Evolutionary conservation across 2,329 filamentous ascomycete species (phyloP).

Genomic region (Fusarium nisikadoi): DNA sequence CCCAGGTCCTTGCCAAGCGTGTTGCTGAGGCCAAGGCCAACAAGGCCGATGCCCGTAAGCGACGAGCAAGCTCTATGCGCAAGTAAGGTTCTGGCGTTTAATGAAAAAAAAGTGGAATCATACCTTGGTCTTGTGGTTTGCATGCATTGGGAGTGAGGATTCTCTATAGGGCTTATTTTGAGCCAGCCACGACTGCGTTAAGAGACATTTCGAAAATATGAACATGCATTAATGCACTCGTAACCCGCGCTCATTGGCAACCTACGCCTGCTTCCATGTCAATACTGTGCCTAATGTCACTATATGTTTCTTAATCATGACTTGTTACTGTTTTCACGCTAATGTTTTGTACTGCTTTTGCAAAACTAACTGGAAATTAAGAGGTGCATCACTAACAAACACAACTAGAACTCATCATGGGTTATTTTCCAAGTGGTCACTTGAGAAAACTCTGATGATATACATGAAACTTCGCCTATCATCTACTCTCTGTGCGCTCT

Average conservation of each 20-base stretch:
- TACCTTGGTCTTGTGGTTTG: constrained; percentile 54
- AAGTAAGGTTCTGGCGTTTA: constrained; percentile 70
- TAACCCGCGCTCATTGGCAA: constrained; percentile 32
- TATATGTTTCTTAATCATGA: not conserved
- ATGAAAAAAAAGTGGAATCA: constrained; percentile 50
- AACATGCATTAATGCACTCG: constrained; percentile 48
- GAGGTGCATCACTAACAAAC: not conserved
- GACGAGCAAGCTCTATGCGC: constrained; percentile 93
- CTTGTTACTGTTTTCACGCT: not conserved
- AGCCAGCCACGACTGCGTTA: constrained; percentile 52
- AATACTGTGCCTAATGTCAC: not conserved
- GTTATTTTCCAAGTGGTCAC: constrained; percentile 14
- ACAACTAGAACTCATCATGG: not conserved
- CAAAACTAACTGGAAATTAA: not conserved
- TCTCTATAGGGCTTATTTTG: constrained; percentile 47
- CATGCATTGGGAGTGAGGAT: constrained; percentile 56
- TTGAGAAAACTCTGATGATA: constrained; percentile 16
- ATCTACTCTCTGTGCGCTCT: constrained; percentile 16
- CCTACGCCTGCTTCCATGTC: constrained; percentile 9
- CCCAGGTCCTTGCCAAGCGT: constrained; percentile 95
- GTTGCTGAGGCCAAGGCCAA: constrained; percentile 94
- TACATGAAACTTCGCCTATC: constrained; percentile 33
- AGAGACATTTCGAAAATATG: constrained; percentile 51
- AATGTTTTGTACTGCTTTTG: not conserved
- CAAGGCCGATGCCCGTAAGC: constrained; percentile 95